These are phyloP conservation scores for Citrus unshiu DNA, from an alignment of 345 rosid species.

Conservation along the genomic window DNA sequence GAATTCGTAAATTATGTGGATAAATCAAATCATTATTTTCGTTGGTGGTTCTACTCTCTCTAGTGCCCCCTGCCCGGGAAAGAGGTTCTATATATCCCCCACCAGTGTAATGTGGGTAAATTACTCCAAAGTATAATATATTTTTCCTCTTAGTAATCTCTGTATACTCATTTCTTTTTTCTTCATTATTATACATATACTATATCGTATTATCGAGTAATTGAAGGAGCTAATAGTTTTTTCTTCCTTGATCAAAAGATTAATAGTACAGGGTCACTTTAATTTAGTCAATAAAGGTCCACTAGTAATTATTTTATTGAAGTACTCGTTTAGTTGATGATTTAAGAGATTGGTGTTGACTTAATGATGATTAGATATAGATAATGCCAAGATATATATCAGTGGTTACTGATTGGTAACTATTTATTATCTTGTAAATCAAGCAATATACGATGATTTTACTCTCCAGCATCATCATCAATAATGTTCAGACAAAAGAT, in stretches of 20 bases:
- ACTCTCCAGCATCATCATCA: conserved; percentile 3
- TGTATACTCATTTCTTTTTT: too few species aligned
- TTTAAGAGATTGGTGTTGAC: background rate
- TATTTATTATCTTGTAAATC: conserved; percentile 18
- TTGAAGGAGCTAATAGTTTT: background rate
- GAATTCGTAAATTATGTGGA: background rate
- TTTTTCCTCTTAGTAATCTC: too few species aligned
- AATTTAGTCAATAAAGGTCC: background rate
- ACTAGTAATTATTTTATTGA: conserved; percentile 6
- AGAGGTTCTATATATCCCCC: too few species aligned
- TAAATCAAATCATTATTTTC: background rate
- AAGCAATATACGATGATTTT: conserved; percentile 29
- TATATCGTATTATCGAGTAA: background rate
- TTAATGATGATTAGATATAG: background rate
- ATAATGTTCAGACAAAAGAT: conserved; percentile 8
- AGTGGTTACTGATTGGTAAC: background rate
- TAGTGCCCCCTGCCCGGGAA: background rate
- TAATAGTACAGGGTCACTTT: background rate
- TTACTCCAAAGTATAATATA: too few species aligned
- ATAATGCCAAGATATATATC: background rate
- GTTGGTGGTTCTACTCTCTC: background rate
- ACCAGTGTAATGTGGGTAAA: background rate
- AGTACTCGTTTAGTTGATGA: conserved; percentile 9
- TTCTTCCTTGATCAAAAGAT: background rate
- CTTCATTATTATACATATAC: background rate